phyloP scores from a whole-genome alignment of 2,329 filamentous ascomycete species.

The Fusarium fujikuroi region DNA sequence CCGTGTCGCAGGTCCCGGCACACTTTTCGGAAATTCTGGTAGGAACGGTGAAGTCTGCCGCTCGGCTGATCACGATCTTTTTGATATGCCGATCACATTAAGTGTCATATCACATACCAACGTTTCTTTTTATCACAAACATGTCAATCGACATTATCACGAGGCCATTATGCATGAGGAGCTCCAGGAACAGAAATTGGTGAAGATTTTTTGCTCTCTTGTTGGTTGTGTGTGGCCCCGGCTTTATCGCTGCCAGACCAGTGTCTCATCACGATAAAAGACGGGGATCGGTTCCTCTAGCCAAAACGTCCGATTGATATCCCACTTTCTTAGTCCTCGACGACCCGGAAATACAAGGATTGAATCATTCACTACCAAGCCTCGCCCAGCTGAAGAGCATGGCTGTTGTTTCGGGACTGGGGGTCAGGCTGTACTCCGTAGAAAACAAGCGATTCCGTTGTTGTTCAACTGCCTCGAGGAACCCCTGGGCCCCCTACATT shows the following conservation, averaged over 20 bases:
- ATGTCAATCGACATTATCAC: neutral
- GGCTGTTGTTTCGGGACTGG: conserved; percentile 32
- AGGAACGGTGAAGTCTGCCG: conserved; percentile 24
- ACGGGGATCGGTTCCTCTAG: conserved; percentile 13
- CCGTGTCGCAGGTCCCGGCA: conserved; percentile 7
- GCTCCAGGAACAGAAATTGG: neutral
- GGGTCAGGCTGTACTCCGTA: conserved; percentile 2
- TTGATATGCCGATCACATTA: conserved; percentile 17
- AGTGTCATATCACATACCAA: neutral
- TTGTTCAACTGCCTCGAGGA: neutral
- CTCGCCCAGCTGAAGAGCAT: conserved; percentile 18
- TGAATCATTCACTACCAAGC: conserved; percentile 4
- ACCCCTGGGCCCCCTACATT: neutral
- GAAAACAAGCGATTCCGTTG: conserved; percentile 27
- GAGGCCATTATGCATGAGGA: neutral
- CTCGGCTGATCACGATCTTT: conserved; percentile 22
- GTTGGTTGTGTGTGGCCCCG: conserved; percentile 16
- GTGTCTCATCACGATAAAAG: conserved; percentile 37
- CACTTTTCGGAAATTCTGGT: conserved; percentile 27
- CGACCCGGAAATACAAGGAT: conserved; percentile 14
- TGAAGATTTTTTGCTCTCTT: conserved; percentile 7
- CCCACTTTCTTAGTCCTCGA: conserved; percentile 5
- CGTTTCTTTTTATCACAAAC: neutral
- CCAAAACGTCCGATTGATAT: conserved; percentile 25
- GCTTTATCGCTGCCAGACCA: conserved; percentile 40